Percentiles rank a stretch among this genome's conserved stretches.
Conservation (phyloP, 495 filamentous ascomycete genomes). For the Penicillium robsamsonii region DNA sequence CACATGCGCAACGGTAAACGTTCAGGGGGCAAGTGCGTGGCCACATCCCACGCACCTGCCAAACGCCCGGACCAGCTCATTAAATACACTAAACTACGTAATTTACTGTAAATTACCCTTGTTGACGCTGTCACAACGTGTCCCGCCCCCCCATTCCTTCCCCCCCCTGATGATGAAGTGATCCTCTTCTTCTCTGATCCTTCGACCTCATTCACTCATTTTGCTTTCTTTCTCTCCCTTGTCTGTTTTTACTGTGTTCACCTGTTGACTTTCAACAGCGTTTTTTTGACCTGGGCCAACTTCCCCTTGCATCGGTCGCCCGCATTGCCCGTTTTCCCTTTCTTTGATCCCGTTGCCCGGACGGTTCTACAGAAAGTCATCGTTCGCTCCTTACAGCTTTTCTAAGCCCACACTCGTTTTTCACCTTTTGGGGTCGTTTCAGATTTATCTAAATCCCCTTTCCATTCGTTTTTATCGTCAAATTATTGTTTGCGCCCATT, state of each 20-base stretch:
- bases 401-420: slow-evolving; percentile 32
- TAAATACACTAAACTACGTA: slow-evolving; percentile 4
- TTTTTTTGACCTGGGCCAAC: slow-evolving; percentile 31
- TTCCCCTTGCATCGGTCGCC: slow-evolving; percentile 44
- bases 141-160: slow-evolving; percentile 25
- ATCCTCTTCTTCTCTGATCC: slow-evolving; percentile 18
- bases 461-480: slow-evolving; percentile 39
- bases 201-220: slow-evolving; percentile 32
- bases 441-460: slow-evolving; percentile 31
- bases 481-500: slow-evolving; percentile 24
- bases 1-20: too few relatives aligned
- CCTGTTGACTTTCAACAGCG: slow-evolving; percentile 25
- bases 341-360: slow-evolving; percentile 26
- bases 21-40: slow-evolving; percentile 7
- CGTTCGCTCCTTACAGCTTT: slow-evolving; percentile 44
- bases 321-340: slow-evolving; percentile 19
- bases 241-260: slow-evolving; percentile 35
- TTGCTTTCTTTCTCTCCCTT: slow-evolving; percentile 22
- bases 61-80: neutral
- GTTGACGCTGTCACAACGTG: slow-evolving; percentile 22
- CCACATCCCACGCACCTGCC: neutral
- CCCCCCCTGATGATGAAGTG: slow-evolving; percentile 16
- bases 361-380: slow-evolving; percentile 27
- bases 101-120: slow-evolving; percentile 24
- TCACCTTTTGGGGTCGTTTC: slow-evolving; percentile 26